Conservation (phyloP, 441 rosid genomes). For the Arabidopsis hybrid region DNA sequence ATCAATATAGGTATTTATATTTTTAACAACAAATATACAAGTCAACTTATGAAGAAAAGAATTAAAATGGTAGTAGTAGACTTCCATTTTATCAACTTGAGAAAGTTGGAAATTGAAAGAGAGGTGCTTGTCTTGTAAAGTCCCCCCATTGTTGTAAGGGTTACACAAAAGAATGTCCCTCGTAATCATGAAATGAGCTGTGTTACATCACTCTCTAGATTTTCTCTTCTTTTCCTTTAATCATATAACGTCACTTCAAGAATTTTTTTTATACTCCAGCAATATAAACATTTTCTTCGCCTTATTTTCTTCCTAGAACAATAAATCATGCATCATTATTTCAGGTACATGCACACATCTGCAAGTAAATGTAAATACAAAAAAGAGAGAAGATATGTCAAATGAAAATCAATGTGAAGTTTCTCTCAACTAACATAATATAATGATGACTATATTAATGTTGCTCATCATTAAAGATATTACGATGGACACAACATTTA, state of each 20-base stretch:
- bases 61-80: neutral
- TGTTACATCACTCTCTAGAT: constrained; percentile 38
- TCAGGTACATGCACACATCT: constrained; percentile 25
- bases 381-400: neutral
- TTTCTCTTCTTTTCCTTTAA: constrained; percentile 19
- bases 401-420: constrained; percentile 1
- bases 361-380: neutral
- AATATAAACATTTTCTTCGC: neutral
- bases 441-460: neutral
- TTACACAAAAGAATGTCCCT: constrained; percentile 44
- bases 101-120: constrained; percentile 5
- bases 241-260: constrained; percentile 30
- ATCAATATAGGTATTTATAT: neutral
- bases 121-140: constrained; percentile 40
- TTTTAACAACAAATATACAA: neutral
- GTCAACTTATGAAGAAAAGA: neutral
- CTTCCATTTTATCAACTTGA: neutral
- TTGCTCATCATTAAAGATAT: neutral
- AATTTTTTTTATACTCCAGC: constrained; percentile 13
- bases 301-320: neutral
- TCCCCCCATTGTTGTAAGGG: constrained; percentile 32
- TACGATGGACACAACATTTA: neutral
- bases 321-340: constrained; percentile 21
- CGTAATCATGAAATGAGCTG: constrained; percentile 44
- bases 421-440: constrained; percentile 28